phyloP scores from a whole-genome alignment of 2,329 filamentous ascomycete genomes.

The Fusarium ramigenum region DNA sequence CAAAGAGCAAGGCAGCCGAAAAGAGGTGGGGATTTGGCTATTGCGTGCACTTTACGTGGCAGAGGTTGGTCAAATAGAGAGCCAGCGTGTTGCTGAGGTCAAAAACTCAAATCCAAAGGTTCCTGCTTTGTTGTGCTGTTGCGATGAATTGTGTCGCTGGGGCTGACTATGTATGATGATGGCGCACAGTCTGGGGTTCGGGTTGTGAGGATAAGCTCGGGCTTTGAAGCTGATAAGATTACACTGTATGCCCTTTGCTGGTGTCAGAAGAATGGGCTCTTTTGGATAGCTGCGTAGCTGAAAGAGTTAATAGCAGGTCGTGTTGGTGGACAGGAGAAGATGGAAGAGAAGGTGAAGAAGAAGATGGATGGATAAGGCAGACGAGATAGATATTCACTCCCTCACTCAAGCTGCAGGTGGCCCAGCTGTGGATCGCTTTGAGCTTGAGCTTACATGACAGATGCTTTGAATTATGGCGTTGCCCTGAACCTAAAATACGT shows the following conservation, averaged over 20 bases:
- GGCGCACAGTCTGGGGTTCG: constrained; percentile 21
- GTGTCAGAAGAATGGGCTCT: background rate
- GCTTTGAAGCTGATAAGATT: constrained; percentile 14
- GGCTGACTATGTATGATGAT: constrained; percentile 21
- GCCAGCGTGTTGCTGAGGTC: background rate
- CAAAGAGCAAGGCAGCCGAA: constrained; percentile 4
- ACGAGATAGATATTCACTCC: constrained; percentile 7
- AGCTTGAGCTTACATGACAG: constrained; percentile 15
- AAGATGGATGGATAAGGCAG: constrained; percentile 9
- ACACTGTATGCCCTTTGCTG: background rate
- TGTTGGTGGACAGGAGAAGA: background rate
- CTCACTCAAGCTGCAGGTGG: background rate
- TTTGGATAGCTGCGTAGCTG: background rate
- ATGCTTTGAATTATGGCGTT: constrained; percentile 5
- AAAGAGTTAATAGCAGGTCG: background rate
- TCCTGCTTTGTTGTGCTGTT: background rate
- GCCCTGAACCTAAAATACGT: background rate
- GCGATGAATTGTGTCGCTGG: constrained; percentile 6
- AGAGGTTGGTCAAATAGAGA: constrained; percentile 6
- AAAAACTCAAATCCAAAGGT: constrained; percentile 28
- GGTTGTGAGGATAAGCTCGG: constrained; percentile 21
- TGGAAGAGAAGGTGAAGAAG: background rate
- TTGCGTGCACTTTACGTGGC: constrained; percentile 8
- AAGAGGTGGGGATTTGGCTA: constrained; percentile 16
- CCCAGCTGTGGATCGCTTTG: constrained; percentile 22